Base-by-base conservation (phyloP, 2,329 filamentous ascomycete genomes). In the Macrophomina tecta region DNA sequence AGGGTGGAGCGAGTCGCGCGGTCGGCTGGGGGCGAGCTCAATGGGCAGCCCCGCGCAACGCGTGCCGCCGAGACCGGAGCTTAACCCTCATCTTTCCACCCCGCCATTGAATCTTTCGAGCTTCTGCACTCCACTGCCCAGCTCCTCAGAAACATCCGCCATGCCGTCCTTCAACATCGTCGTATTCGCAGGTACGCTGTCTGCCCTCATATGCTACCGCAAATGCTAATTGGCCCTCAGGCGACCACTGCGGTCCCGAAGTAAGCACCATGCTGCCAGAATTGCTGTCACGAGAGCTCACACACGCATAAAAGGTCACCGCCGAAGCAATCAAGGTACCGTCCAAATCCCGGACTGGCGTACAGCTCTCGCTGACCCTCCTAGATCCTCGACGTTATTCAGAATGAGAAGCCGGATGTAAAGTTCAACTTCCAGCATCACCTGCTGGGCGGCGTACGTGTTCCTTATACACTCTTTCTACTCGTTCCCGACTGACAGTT, bases 341-440 rank as follows among this genome's bases (percentile, higher is more conserved):
- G 58, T 48, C 55, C 12, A 45, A 5, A 18, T 32, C 42, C 5
- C 16, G 53, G 23, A 2, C 30, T 18, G 28, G 1, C 53, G n/a
- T 7, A 9, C 18, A 18, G 23, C 40, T 65, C 34, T 18, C 53
- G 6, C 38, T 38, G 53, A 40, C 74, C 67, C 12, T 18, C 16
- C 5, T 51, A 96, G 92, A 83, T 95, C 71, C 86, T 98, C 76
- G 91, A 90, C 77, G 85, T 90, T 4, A 83, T 98, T 68, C 91
- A 97, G 82, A 86, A 89, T 73, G 82, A 84, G 72, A 89, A 88
- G 76, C 86, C 89, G 66, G 87, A 89, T 71, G 85, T 91, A 78
- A 90, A 90, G 74, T 97, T 98, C 83, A 93, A 95, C 78, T 90
- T 97, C 74, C 87, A 97, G 77, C 89, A 97, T 66, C 93, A 97